Evolutionary conservation across 345 rosid species (phyloP).

Genomic region (Lumnitzera racemosa): DNA sequence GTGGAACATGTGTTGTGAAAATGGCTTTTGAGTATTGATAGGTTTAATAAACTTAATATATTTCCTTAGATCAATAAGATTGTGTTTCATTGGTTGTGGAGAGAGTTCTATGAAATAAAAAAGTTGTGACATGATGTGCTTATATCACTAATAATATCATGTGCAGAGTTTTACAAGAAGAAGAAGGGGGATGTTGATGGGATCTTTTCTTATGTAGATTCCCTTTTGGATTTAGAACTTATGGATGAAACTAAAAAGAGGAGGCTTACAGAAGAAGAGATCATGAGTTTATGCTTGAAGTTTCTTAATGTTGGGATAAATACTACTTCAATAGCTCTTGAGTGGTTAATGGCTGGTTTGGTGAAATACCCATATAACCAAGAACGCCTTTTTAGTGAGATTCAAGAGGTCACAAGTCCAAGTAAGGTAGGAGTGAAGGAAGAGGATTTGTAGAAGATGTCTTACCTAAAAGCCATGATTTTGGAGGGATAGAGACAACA

Average conservation of each 20-base stretch:
- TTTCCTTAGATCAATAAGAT: background rate
- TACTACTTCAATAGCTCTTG: conserved; percentile 13
- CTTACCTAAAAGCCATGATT: no score
- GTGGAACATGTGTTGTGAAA: background rate
- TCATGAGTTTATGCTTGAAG: conserved; percentile 7
- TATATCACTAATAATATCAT: conserved; percentile 1
- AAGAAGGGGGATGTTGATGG: background rate
- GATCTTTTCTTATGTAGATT: conserved; percentile 1
- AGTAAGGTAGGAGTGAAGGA: no score
- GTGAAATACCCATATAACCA: conserved; percentile 11
- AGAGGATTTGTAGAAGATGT: no score
- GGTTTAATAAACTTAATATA: conserved; percentile 1
- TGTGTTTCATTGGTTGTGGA: background rate
- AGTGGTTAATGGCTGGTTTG: conserved; percentile 16
- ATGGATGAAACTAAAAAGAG: background rate
- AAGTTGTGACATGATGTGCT: background rate
- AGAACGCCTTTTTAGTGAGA: conserved; percentile 3
- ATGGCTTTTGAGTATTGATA: background rate
- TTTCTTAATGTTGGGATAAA: conserved; percentile 12
- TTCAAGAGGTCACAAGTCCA: background rate
- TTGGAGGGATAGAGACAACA: background rate
- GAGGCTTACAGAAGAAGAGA: background rate
- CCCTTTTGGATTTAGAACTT: conserved; percentile 6
- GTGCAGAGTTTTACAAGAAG: background rate
- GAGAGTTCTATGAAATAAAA: conserved; percentile 1